A percentile compares a stretch with the other conserved stretches of the same genome.
phyloP scores from a whole-genome alignment of 306 rosid genomes.

The Chamaecrista fasciculata region DNA sequence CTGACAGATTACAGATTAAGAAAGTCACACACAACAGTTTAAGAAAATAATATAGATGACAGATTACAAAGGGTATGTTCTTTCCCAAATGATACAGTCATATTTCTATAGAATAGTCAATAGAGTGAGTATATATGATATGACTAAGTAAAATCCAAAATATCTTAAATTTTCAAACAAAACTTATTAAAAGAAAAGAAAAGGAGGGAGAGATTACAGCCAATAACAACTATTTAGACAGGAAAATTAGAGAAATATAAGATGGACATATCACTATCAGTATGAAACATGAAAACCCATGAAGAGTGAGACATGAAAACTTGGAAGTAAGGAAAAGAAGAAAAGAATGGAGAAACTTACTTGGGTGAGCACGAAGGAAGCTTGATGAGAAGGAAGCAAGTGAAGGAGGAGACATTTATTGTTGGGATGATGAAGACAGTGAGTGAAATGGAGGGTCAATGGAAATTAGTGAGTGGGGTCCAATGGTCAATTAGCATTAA shows the following conservation, averaged over 20 bases:
- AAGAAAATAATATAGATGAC: neutral
- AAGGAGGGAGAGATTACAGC: neutral
- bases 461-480: conserved; percentile 28
- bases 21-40: neutral
- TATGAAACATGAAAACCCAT: neutral
- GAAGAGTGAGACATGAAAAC: neutral
- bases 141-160: too few species aligned
- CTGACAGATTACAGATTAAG: neutral
- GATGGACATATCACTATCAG: neutral
- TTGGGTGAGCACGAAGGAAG: conserved; percentile 13
- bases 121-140: too few species aligned
- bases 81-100: neutral
- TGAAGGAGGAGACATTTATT: conserved; percentile 22
- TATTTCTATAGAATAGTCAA: too few species aligned
- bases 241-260: neutral
- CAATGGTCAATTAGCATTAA: conserved; percentile 30
- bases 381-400: conserved; percentile 21
- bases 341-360: conserved; percentile 18
- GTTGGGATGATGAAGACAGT: neutral
- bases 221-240: neutral
- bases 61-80: too few species aligned
- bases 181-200: neutral
- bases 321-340: neutral
- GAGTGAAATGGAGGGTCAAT: conserved; percentile 3
- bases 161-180: too few species aligned